phyloP scores from a whole-genome alignment of 257 asterid species.

The Jaltomata sinuosa region DNA sequence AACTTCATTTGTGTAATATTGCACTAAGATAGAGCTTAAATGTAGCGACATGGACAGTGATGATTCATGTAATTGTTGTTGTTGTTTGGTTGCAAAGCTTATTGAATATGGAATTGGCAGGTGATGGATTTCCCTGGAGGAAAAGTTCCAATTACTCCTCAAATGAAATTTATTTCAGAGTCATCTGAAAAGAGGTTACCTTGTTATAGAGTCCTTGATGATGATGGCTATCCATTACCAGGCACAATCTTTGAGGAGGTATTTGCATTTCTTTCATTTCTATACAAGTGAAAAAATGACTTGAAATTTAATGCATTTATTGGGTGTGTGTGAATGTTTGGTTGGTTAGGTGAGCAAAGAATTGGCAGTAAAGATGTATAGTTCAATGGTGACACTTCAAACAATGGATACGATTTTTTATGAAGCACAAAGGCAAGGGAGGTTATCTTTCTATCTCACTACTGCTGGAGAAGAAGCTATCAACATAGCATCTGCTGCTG shows the following conservation, averaged over 20 bases:
- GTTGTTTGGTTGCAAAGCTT: too few species aligned
- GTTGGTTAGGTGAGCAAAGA: conserved; percentile 50
- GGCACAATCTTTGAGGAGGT: conserved; percentile 56
- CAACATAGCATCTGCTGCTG: conserved; percentile 87
- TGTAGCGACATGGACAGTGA: background rate
- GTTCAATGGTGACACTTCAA: conserved; percentile 67
- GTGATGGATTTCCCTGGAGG: conserved; percentile 84
- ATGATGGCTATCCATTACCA: conserved; percentile 48
- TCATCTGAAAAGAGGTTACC: conserved; percentile 59
- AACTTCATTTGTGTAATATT: background rate
- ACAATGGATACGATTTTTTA: conserved; percentile 64
- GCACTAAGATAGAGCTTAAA: background rate
- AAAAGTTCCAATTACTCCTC: conserved; percentile 46
- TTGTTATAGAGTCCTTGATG: conserved; percentile 80
- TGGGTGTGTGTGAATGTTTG: background rate
- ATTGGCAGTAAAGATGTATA: conserved; percentile 61
- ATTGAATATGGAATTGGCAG: conserved; percentile 21
- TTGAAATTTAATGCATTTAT: background rate
- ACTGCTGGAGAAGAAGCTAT: conserved; percentile 85
- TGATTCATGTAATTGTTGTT: background rate
- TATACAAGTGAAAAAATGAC: background rate
- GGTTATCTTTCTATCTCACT: conserved; percentile 72
- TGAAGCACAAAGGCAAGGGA: conserved; percentile 90
- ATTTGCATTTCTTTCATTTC: background rate
- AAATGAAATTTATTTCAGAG: conserved; percentile 61